A percentile compares a stretch with the other conserved stretches of the same genome.
phyloP scores from a whole-genome alignment of 2,329 filamentous ascomycete species.

The Fusarium palustre region DNA sequence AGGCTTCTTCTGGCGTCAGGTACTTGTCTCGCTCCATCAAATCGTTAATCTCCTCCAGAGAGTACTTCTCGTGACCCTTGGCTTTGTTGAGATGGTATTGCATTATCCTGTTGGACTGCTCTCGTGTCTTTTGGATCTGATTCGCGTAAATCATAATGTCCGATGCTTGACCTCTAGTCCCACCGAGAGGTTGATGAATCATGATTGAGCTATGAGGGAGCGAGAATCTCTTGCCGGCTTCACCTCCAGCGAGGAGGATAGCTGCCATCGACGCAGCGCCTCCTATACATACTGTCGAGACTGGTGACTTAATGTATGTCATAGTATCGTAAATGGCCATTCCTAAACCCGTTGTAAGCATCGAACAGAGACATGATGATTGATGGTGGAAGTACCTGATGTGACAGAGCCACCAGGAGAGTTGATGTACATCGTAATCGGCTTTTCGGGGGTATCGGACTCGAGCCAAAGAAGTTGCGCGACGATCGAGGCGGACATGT shows the following conservation, averaged over 20 bases:
- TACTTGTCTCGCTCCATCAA: slow-evolving; percentile 99
- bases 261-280: slow-evolving; percentile 96
- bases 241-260: slow-evolving; percentile 86
- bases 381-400: slow-evolving; percentile 56
- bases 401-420: slow-evolving; percentile 94
- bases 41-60: slow-evolving; percentile 85
- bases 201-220: slow-evolving; percentile 96
- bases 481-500: slow-evolving; percentile 91
- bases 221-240: slow-evolving; percentile 85
- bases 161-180: slow-evolving; percentile 71
- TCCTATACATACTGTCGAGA: slow-evolving; percentile 94
- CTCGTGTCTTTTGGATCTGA: slow-evolving; percentile 89
- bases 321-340: slow-evolving; percentile 98
- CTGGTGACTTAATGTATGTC: slow-evolving; percentile 93
- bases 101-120: slow-evolving; percentile 92
- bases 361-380: background rate
- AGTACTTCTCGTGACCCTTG: slow-evolving; percentile 79
- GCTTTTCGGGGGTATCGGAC: slow-evolving; percentile 93
- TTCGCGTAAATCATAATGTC: slow-evolving; percentile 98
- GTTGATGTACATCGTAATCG: slow-evolving; percentile 98
- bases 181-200: slow-evolving; percentile 94
- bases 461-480: slow-evolving; percentile 98
- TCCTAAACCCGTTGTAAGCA: slow-evolving; percentile 53
- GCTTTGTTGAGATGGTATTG: slow-evolving; percentile 83
- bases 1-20: slow-evolving; percentile 86